phyloP scores from a whole-genome alignment of 2,329 filamentous ascomycete genomes.

The Phaeosphaeria sp. region DNA sequence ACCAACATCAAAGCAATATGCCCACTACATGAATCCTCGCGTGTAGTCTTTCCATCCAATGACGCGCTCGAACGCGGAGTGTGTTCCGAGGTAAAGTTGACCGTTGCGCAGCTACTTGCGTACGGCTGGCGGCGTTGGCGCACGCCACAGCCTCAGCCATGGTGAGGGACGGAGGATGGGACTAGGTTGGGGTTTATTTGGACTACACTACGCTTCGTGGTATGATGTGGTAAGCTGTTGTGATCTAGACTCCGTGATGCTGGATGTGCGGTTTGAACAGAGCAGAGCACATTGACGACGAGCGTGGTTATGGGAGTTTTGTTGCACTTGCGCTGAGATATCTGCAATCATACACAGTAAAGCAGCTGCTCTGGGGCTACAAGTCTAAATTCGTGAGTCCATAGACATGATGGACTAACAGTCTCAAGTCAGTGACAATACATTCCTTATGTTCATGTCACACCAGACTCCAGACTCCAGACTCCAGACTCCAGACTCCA shows the following conservation, averaged over 20 bases:
- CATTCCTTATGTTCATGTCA: background rate
- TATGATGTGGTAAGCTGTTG: background rate
- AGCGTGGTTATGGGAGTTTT: too few relatives aligned
- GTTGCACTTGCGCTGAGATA: too few relatives aligned
- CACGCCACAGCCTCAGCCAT: background rate
- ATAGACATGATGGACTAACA: background rate
- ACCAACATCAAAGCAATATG: conserved; percentile 1
- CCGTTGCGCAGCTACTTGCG: background rate
- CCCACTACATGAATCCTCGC: background rate
- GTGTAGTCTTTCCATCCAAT: conserved; percentile 3
- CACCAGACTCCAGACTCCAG: too few relatives aligned
- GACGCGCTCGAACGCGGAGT: background rate
- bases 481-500: too few relatives aligned
- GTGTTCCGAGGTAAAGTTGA: conserved; percentile 18
- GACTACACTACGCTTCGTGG: background rate
- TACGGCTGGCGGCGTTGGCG: background rate
- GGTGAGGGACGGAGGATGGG: background rate
- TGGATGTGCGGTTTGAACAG: too few relatives aligned
- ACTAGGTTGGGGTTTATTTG: background rate
- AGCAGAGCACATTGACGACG: too few relatives aligned
- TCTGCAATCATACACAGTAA: too few relatives aligned
- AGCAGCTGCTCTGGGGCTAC: too few relatives aligned
- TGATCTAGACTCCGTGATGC: too few relatives aligned
- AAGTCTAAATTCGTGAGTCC: too few relatives aligned
- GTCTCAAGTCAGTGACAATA: background rate